Evolutionary conservation across 805 yeast genomes (phyloP), one percentile per base, ranked within the genome.

Genomic region (Hanseniaspora lindneri): DNA sequence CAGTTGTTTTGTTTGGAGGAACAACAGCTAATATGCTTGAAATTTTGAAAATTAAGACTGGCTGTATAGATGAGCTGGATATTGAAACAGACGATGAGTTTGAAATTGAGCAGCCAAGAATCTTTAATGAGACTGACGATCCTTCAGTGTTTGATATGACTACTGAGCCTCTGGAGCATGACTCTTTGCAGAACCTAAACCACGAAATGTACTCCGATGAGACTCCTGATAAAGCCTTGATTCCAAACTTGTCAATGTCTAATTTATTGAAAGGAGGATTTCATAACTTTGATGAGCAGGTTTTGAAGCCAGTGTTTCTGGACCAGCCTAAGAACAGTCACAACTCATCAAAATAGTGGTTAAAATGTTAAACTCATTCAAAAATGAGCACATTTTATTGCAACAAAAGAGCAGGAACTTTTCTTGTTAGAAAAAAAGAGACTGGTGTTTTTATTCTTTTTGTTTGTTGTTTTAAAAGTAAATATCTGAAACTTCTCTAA

Each of bases 1-100:
- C 99, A 0, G 98, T 92, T 25, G 88, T 92, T 49, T 73, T 92
- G 25, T 92, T 92, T 63, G 99, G 99, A 51, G 98, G 99, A 33
- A 92, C 98, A 1, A 92, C 97, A 0, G 96, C 98, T 1, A 84
- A 95, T 39, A 92, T 92, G 99, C 74, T 92, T 52, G 99, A 92
- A 62, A 84, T 89, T 55, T 70, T 92, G 55, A 92, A 94, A 40
- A 94, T 92, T 56, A 81, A 83, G 56, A 83, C 95, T 2, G 98
- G 98, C 1, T 85, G 89, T 54, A 72, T 83, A 17, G 89, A 80
- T 55, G 94, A 85, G 50, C 64, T 66, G 43, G 74, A 66, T 49
- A 88, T 79, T 34, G 52, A 49, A n/a, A 77, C 86, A 44, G 98
- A 92, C 64, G 97, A 92, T 59, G 98, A 92, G 62, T 89, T 89